These are phyloP conservation scores for Neurospora sp. DNA, from an alignment of 495 filamentous ascomycete genomes.

Conservation along the genomic window DNA sequence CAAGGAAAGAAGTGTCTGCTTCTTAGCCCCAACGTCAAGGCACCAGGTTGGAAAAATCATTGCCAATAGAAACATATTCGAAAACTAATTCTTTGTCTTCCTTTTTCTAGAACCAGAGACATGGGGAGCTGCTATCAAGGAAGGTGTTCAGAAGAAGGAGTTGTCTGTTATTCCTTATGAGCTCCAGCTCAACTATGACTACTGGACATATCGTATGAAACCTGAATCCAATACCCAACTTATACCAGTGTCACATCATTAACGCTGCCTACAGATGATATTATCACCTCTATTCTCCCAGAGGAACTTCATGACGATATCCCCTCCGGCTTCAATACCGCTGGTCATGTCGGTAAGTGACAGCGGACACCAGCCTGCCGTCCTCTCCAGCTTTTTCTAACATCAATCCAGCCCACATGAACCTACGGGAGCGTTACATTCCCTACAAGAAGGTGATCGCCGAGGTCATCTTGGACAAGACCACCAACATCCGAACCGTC, in stretches of 20 bases:
- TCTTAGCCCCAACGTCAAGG: slow-evolving; percentile 56
- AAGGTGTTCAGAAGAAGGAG: slow-evolving; percentile 55
- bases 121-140: slow-evolving; percentile 58
- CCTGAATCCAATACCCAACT: slow-evolving; percentile 1
- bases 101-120: slow-evolving; percentile 52
- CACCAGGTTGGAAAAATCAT: no score
- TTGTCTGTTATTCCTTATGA: slow-evolving; percentile 63
- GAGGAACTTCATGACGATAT: slow-evolving; percentile 54
- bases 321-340: slow-evolving; percentile 75
- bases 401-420: slow-evolving; percentile 57
- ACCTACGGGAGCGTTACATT: slow-evolving; percentile 69
- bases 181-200: slow-evolving; percentile 67
- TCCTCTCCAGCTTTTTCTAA: not conserved
- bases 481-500: slow-evolving; percentile 64
- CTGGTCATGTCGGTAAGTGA: slow-evolving; percentile 85
- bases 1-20: slow-evolving; percentile 62
- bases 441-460: slow-evolving; percentile 81
- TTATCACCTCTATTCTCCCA: slow-evolving; percentile 70
- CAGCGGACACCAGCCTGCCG: no score
- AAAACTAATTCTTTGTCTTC: slow-evolving; percentile 8
- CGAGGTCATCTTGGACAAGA: slow-evolving; percentile 80
- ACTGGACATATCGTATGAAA: slow-evolving; percentile 70
- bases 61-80: not conserved
- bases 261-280: slow-evolving; percentile 49
- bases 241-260: not conserved